Evolutionary conservation across 768 basidiomycete species (phyloP), one percentile per base, ranked within the genome.

Genomic region (Pulveroboletus sp.): DNA sequence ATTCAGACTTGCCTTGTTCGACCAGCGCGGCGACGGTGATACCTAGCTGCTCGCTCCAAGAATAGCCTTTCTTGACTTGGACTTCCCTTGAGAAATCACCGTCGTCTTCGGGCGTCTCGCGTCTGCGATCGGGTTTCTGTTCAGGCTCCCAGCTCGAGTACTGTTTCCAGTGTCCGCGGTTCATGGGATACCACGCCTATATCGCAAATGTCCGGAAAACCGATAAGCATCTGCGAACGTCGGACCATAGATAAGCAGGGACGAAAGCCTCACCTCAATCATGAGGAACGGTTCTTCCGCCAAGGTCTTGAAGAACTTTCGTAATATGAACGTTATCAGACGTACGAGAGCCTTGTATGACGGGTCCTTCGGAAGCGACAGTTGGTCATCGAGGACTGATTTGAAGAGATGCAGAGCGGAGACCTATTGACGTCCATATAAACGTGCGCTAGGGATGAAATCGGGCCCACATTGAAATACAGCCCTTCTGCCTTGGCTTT

Each of bases 291-390:
- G 77, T 53, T 96, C 86, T 55, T 90, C 83, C 45, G 81, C 78
- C 41, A 93, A 76, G 7, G 84, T 80, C 67, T 96, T 98, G 82
- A 99, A 98, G 76, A 98, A 98, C 63, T 86, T 84, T 22, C 90
- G 82, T 50, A 97, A 76, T 53, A 97, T 76, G 70, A 79, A 99
- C 60, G 83, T 88, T 72, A 97, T 83, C 30, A 98, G 71, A 47
- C 79, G 77, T 47, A 90, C 66, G 41, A 98, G 81, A 68, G 98
- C 96, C 59, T 86, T 87, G 73, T 80, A 77, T 2, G 90, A 76
- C 54, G 83, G 83, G 42, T 88, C 85, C 45, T 80, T 82, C 49
- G 93, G 91, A 48, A 92, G 74, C 11, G 84, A 78, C 58, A 81
- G 80, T 64, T 89, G 82, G 63, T 92, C 86, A 51, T 85, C 84